Percentiles rank a stretch among this genome's conserved stretches.
These are phyloP conservation scores for Neurospora sp. DNA, from an alignment of 495 filamentous ascomycete genomes.

Conservation along the genomic window DNA sequence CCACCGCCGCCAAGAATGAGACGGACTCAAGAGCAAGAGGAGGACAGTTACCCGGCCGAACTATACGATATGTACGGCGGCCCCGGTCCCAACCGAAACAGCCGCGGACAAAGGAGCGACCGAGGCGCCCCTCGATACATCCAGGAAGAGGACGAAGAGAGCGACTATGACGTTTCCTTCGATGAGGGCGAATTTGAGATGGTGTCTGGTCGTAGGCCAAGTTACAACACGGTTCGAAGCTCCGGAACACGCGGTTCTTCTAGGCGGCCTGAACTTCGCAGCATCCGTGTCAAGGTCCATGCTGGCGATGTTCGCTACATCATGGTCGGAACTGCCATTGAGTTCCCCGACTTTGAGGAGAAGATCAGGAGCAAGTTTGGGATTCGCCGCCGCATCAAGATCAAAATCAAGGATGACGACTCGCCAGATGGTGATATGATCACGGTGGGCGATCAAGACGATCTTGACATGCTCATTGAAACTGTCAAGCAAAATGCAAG, in stretches of 20 bases:
- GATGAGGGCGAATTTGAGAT: constrained; percentile 82
- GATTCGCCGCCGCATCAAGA: constrained; percentile 58
- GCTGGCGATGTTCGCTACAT: constrained; percentile 89
- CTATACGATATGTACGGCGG: constrained; percentile 59
- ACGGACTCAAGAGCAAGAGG: constrained; percentile 40
- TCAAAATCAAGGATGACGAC: constrained; percentile 79
- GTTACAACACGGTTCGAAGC: constrained; percentile 28
- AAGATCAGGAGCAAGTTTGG: constrained; percentile 79
- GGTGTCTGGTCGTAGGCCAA: constrained; percentile 40
- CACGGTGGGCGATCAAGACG: constrained; percentile 92
- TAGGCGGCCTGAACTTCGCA: constrained; percentile 37
- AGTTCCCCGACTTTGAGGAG: constrained; percentile 64
- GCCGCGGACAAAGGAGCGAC: constrained; percentile 19
- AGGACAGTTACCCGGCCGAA: constrained; percentile 55
- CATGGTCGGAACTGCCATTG: constrained; percentile 64
- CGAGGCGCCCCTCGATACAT: constrained; percentile 47
- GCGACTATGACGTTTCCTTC: constrained; percentile 56
- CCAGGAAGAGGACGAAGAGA: constrained; percentile 62
- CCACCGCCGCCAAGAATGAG: constrained; percentile 12
- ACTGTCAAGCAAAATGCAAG: constrained; percentile 55
- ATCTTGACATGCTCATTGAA: constrained; percentile 75
- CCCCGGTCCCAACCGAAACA: constrained; percentile 25
- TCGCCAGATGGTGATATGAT: constrained; percentile 75
- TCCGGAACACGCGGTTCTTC: constrained; percentile 31
- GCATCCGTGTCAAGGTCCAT: constrained; percentile 87